These are phyloP conservation scores for Gentiana straminea DNA, from an alignment of 257 asterid species.

Conservation along the genomic window DNA sequence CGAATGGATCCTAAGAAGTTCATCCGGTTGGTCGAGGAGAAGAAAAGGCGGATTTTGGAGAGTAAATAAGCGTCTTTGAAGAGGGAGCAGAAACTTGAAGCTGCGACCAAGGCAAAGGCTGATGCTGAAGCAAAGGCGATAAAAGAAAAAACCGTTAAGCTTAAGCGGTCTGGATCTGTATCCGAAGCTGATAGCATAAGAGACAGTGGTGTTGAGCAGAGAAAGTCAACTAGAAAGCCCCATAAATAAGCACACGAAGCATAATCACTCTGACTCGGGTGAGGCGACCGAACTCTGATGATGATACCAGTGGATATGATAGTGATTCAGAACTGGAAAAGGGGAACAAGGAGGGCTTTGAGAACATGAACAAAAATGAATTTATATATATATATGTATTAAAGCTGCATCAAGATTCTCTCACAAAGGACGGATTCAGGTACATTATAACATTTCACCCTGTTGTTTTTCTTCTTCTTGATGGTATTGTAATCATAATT, in stretches of 20 bases:
- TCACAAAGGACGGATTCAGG: too few relatives aligned
- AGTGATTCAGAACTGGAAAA: slow-evolving; percentile 20
- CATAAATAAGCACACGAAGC: slow-evolving; percentile 54
- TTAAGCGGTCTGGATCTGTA: slow-evolving; percentile 44
- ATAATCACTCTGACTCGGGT: slow-evolving; percentile 37
- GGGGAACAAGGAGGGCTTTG: slow-evolving; percentile 28
- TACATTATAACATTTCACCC: too few relatives aligned
- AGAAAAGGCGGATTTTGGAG: slow-evolving; percentile 72
- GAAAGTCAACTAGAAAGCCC: slow-evolving; percentile 38
- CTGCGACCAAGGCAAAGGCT: slow-evolving; percentile 67
- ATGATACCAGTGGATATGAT: slow-evolving; percentile 32
- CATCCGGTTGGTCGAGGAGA: slow-evolving; percentile 93
- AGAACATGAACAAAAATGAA: too few relatives aligned
- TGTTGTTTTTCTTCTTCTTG: too few relatives aligned
- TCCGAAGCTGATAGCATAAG: slow-evolving; percentile 37
- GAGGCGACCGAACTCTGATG: slow-evolving; percentile 36
- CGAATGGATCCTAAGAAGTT: slow-evolving; percentile 92
- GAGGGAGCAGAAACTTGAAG: slow-evolving; percentile 98
- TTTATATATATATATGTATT: too few relatives aligned
- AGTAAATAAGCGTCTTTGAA: slow-evolving; percentile 85
- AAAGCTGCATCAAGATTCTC: too few relatives aligned
- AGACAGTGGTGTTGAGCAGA: slow-evolving; percentile 28
- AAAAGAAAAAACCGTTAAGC: slow-evolving; percentile 45
- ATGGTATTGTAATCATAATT: too few relatives aligned
- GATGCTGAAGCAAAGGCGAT: slow-evolving; percentile 64